Base-by-base conservation (phyloP, 495 filamentous ascomycete genomes). In the Aspergillus cristatus region DNA sequence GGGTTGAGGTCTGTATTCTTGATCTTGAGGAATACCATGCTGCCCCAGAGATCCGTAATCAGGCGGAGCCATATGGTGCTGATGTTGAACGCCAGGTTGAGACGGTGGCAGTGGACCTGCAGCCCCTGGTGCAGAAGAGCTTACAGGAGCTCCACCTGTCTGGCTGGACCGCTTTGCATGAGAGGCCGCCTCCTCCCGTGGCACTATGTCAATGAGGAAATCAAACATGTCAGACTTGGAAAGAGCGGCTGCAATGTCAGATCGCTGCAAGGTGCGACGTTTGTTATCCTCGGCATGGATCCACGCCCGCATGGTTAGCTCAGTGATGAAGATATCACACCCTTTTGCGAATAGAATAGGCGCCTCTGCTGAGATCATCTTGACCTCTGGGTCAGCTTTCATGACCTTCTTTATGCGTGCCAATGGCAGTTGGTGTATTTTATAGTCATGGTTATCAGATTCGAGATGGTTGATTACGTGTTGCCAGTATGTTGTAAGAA, bases 141-240 rank as follows among this genome's bases (percentile, higher is more conserved):
- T 62, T 4, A 74, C 60, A 14, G 71, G 63, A 28, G 71, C 57
- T 35, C 67, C 76, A 32, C 67, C 67, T 37, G 76, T 68, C 48
- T 78, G 78, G 28, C 70, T 79, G 6, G 72, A 71, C 40, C 86
- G 73, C 67, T 94, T 94, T 25, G 81, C 72, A 59, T 95, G 86
- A 43, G 78, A 72, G 34, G 80, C 71, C 14, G 91, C 88, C 53
- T 98, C 91, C 57, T 98, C 91, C 26, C 91, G 79, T 4, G 91
- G 91, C 6, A 98, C 91, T 41, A 98, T 98, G 60, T 98, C 91
- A 58, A 98, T 98, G 37, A 98, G 71, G 64, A 98, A 98, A 67
- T 98, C 91, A 62, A 98, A 98, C 91, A 98, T 97, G 62, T 98
- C 91, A 25, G 86, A 94, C 65, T 97, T 97, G 40, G 87, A 83